phyloP scores from a whole-genome alignment of 257 asterid genomes.

The Plectranthus barbatus region DNA sequence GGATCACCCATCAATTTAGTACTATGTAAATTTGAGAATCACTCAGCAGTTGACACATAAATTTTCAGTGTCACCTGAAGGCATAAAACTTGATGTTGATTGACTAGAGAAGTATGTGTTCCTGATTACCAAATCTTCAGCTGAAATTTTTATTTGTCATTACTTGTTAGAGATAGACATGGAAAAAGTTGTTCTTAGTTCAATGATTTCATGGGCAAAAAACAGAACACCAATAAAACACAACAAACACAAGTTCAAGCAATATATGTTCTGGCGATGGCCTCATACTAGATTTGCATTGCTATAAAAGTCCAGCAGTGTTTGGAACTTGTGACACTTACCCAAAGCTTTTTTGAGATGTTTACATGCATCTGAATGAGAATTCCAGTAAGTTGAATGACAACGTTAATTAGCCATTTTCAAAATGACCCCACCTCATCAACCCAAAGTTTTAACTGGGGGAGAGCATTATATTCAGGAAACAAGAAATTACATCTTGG shows the following conservation, averaged over 20 bases:
- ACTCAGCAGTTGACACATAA: not conserved
- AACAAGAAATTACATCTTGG: not conserved
- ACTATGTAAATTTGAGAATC: not conserved
- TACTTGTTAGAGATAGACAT: not conserved
- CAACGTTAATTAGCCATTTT: not conserved
- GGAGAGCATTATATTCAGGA: not conserved
- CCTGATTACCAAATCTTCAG: not conserved
- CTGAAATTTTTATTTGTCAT: not conserved
- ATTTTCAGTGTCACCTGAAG: not conserved
- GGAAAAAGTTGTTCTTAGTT: not conserved
- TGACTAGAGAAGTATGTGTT: not conserved
- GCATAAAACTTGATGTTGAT: not conserved
- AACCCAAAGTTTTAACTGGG: not conserved
- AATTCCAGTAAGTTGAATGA: not conserved
- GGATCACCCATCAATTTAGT: not conserved
- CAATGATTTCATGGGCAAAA: not conserved
- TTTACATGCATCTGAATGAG: not conserved
- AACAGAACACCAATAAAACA: not conserved
- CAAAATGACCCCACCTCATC: not conserved
- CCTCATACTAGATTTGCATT: not conserved
- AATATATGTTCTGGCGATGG: not conserved
- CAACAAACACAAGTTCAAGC: not conserved
- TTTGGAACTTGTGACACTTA: not conserved
- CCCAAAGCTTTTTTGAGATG: not conserved
- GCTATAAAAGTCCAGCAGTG: not conserved